Evolutionary conservation across 2,329 filamentous ascomycete genomes (phyloP), one percentile per base, ranked within the genome.

Genomic region (Pyricularia grisea): DNA sequence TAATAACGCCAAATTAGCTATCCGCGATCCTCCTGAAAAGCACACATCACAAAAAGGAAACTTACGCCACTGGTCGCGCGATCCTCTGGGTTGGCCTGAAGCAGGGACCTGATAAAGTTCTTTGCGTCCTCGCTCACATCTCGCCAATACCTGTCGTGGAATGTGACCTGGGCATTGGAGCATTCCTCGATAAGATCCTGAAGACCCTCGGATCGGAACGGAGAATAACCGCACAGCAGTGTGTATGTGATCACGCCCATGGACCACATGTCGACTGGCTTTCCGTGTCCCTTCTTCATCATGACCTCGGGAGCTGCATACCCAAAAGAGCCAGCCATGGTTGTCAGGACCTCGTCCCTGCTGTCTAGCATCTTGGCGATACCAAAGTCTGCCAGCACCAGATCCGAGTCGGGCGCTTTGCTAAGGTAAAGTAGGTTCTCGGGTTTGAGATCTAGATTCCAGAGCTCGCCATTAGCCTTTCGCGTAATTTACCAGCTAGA

Each of bases 191-290:
- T 96, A 73, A 99, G 85, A 75, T 98, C 95, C 73, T 91, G 87
- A 66, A 99, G 84, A 75, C 92, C 97, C 82, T 99, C 95, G 71
- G 93, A 95, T 73, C 95, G 90, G 87, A 99, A 99, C 25, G 95
- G 95, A 64, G 94, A 97, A 83, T 99, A 99, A 74, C 95, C 95
- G 78, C 96, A 99, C 67, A 99, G 91, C 31, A 99, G 85, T 20
- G 95, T 99, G 81, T 99, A 99, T 61, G 95, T 98, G 76, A 99
- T 99, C 76, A 99, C 95, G 71, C 95, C 95, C 81, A 99, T 87
- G 3, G 95, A 98, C 95, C 95, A 99, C 92, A 99, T 97, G 78
- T 99, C 95, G 42, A 98, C 95, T 4, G 95, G 93, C 81, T 98
- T 99, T 78, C 95, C 95, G 78, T 99, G 96, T 25, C 95, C 95